These are phyloP conservation scores for Pythium scleroteichum DNA, from an alignment of 352 stramenopile species.

Conservation along the genomic window DNA sequence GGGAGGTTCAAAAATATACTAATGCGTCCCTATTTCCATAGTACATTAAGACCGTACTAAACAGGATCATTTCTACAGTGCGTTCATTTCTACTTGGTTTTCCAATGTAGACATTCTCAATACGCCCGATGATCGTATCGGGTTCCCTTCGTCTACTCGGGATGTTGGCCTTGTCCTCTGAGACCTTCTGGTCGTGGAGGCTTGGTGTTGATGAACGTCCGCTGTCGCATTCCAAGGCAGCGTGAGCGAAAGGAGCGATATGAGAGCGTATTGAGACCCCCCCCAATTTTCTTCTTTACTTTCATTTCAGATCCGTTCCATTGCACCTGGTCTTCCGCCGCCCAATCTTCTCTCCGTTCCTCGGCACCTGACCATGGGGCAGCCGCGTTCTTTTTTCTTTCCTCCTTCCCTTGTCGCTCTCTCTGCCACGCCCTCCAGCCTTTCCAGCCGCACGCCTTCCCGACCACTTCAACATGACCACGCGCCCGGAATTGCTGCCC, in stretches of 20 bases:
- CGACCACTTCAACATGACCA: background rate
- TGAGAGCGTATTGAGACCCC: constrained; percentile 15
- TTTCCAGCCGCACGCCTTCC: background rate
- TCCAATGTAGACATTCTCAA: constrained; percentile 32
- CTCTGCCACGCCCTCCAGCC: too few relatives aligned
- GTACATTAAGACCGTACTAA: constrained; percentile 32
- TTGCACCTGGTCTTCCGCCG: background rate
- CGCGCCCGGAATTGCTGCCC: background rate
- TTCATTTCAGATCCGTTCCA: background rate
- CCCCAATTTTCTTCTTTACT: background rate
- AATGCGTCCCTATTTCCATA: background rate
- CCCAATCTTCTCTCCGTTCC: too few relatives aligned
- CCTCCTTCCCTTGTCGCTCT: too few relatives aligned
- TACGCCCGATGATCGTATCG: constrained; percentile 29
- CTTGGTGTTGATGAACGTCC: constrained; percentile 10
- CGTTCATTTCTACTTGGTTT: constrained; percentile 38
- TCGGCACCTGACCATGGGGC: too few relatives aligned
- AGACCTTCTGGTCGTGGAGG: background rate
- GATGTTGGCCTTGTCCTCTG: constrained; percentile 15
- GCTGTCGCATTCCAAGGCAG: constrained; percentile 11
- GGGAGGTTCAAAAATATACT: background rate
- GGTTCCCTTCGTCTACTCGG: constrained; percentile 23
- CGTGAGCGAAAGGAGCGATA: constrained; percentile 14
- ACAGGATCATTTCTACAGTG: constrained; percentile 44
- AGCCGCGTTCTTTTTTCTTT: too few relatives aligned